Evolutionary conservation across 179 eudicot species (phyloP), one percentile per base, ranked within the genome.

Genomic region (Dionaea muscipula): DNA sequence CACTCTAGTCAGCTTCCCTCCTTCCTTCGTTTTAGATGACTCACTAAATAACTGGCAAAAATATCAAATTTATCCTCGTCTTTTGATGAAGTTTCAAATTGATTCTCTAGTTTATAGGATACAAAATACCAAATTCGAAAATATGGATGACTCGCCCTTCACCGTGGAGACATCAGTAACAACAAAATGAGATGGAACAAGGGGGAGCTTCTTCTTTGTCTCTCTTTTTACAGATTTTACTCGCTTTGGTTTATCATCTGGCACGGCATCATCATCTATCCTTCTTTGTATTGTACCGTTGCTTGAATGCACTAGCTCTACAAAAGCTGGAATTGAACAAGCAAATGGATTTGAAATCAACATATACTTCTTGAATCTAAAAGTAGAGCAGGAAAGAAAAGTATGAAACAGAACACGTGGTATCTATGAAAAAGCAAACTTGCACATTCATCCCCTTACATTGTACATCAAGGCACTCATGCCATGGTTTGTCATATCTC

Each of bases 401-500:
- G 4, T n/a, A 19, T 18, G 11, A 18, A 1, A 3, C 2, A 15
- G 47, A 7, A 43, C 22, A 15, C 17, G 1, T 43, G 26, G 10
- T 44, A 17, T 44, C 19, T 2, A 44, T 41, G 20, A 9, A 46
- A 47, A 15, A 53, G 36, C 20, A 59, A 60, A 46, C 46, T 47
- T 36, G 23, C 53, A 35, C 16, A 13, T 40, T 43, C 35, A 4
- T 48, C 37, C 21, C 53, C 86, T 78, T 56, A 81, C 88, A 84
- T 53, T 82, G 81, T 62, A 91, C 81, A 75, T 87, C 94, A 66
- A 87, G 93, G 65, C 98, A 91, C 48, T 91, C 95, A 65, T 87
- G 80, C 98, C 98, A 91, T 62, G 93, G 89, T 74, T 91, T 91
- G 71, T 91, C 98, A 59, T 80, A 84, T 67, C 95, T 87, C 62